Evolutionary conservation across 805 yeast genomes (phyloP).

Genomic region (Teunomyces kruisii): DNA sequence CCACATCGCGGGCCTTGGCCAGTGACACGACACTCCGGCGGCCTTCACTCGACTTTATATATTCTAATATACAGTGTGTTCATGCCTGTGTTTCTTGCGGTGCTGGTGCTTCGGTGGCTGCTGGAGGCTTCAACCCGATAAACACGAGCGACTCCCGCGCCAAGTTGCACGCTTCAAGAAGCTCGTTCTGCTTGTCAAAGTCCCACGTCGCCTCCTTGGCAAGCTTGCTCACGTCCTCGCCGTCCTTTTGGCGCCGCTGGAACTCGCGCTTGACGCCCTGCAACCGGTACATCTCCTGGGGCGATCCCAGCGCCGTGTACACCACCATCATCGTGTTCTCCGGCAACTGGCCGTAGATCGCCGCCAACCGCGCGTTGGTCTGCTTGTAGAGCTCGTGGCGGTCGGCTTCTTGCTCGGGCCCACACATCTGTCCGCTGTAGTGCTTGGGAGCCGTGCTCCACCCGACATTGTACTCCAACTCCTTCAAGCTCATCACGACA

Average conservation of each 20-base stretch:
- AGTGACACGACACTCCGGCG: slow-evolving; percentile 5
- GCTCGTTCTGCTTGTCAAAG: slow-evolving; percentile 42
- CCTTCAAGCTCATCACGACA: slow-evolving; percentile 55
- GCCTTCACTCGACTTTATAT: neutral
- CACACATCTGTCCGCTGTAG: slow-evolving; percentile 17
- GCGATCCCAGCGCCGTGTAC: slow-evolving; percentile 63
- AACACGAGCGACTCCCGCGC: slow-evolving; percentile 67
- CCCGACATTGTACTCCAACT: slow-evolving; percentile 48
- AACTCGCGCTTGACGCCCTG: slow-evolving; percentile 43
- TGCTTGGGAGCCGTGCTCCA: slow-evolving; percentile 21
- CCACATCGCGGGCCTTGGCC: slow-evolving; percentile 20
- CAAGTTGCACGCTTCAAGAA: slow-evolving; percentile 44
- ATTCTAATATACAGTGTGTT: neutral
- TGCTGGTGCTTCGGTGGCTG: no score
- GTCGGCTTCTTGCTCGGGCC: neutral
- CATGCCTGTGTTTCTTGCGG: no score
- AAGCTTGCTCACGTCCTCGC: slow-evolving; percentile 42
- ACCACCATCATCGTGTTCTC: slow-evolving; percentile 58
- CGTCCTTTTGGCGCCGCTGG: slow-evolving; percentile 42
- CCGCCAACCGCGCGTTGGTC: slow-evolving; percentile 46
- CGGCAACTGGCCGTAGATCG: slow-evolving; percentile 55
- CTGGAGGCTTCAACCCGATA: slow-evolving; percentile 34
- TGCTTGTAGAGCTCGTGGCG: slow-evolving; percentile 18
- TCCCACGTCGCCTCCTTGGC: slow-evolving; percentile 50
- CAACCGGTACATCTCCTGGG: slow-evolving; percentile 47